Base-by-base conservation (phyloP, 2,329 filamentous ascomycete species). In the Ophiobolus disseminans region DNA sequence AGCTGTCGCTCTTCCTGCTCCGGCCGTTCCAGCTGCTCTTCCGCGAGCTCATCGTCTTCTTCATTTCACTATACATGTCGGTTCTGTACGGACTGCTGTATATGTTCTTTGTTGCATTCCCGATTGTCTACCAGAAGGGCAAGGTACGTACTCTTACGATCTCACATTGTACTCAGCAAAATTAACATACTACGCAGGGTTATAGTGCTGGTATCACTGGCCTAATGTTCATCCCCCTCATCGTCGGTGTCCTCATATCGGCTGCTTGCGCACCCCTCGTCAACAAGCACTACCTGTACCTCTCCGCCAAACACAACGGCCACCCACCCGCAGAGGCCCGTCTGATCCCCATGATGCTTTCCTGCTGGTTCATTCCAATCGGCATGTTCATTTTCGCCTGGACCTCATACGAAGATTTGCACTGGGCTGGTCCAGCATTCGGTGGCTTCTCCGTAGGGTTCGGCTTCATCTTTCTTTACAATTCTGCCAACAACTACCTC, bases 11-110 rank as follows among this genome's bases (percentile, higher is more conserved):
- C 60, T 93, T 94, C 79, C 77, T 96, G 30, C 68, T 94, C 55
- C 85, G 91, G 4, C 91, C 91, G 1, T 90, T 96, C 76, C 89
- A 94, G 76, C 84, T 96, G 2, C 83, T 96, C 25, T 93, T 94
- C 72, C 76, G 82, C 52, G 91, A 96, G 72, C 84, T 89, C 30
- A 96, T 96, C 64, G 90, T 96, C 39, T 83, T 96, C 58, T 84
- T 94, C 63, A 87, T 96, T 62, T 85, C 86, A 0, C 58, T 95
- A 1, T 96, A 95, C 78, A 95, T 94, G 89, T 87, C 85, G 2
- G 88, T 94, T 1, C 80, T 93, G 10, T 90, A 90, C 70, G 86
- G 86, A 8, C 75, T 89, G 3, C 76, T 89, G 13, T 89, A 89
- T 78, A 89, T 90, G 86, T 65, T 65, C 76, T 88, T 76, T 35